A percentile compares a stretch with the other conserved stretches of the same genome.
phyloP scores from a whole-genome alignment of 202 grass and related monocot genomes.

The Elaeis oleifera region DNA sequence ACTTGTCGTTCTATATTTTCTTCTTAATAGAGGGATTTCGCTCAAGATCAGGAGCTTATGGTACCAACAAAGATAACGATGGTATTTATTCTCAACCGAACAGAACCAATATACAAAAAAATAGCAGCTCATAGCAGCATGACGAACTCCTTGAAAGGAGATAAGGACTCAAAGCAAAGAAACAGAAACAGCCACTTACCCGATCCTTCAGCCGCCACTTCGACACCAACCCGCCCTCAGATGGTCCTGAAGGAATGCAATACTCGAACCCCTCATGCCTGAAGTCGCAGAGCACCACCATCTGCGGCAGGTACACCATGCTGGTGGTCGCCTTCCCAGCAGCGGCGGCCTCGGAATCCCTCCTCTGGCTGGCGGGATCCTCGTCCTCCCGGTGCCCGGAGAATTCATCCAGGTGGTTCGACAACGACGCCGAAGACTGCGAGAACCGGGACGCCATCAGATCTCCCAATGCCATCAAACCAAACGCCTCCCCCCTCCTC shows the following conservation, averaged over 20 bases:
- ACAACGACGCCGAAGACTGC: conserved; percentile 28
- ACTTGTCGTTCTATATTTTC: too few relatives aligned
- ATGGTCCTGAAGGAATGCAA: conserved; percentile 34
- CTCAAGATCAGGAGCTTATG: too few relatives aligned
- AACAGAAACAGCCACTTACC: conserved; percentile 41
- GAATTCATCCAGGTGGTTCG: conserved; percentile 24
- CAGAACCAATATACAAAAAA: too few relatives aligned
- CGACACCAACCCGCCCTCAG: conserved; percentile 61
- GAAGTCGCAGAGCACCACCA: conserved; percentile 60
- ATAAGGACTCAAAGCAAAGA: neutral
- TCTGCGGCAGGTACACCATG: conserved; percentile 46
- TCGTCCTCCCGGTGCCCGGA: conserved; percentile 4
- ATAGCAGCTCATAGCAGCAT: neutral
- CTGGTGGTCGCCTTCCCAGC: conserved; percentile 5
- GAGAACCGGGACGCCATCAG: conserved; percentile 83
- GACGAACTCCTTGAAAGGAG: conserved; percentile 12
- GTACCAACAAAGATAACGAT: too few relatives aligned
- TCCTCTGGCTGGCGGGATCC: conserved; percentile 13
- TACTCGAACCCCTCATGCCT: conserved; percentile 64
- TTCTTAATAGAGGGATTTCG: too few relatives aligned
- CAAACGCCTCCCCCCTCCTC: conserved; percentile 3
- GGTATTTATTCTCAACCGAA: neutral
- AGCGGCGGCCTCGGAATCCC: conserved; percentile 9
- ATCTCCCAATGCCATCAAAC: conserved; percentile 93
- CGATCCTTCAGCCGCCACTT: conserved; percentile 89